Evolutionary conservation across 371 early-diverging fungal genomes (phyloP), one percentile per base, ranked within the genome.

Genomic region (Mortierella sp.): DNA sequence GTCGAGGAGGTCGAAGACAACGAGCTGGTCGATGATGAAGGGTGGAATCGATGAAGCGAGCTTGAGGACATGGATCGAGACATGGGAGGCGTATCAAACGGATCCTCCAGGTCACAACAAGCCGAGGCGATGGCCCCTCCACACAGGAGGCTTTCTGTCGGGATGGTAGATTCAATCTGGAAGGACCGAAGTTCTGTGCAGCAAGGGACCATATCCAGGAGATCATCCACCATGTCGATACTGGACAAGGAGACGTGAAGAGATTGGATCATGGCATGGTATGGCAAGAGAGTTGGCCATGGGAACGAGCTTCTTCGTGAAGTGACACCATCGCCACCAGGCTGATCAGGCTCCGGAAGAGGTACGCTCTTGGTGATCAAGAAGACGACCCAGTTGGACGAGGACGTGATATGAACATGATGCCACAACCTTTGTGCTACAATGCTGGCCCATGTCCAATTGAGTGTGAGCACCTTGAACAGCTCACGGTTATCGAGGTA

Each of bases 261-360:
- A 1, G 57, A 56, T 16, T 61, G 76, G 17, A 76, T 54, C 76
- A 76, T 76, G 19, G 65, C 52, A 28, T 76, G 76, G 34, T 76
- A 76, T 3, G 69, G 76, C 19, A 76, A 40, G 0, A 76, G 57
- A 0, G 76, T 76, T 46, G 76, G 76, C 76, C 76, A 76, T 19
- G 76, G 76, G 46, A 68, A 76, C 7, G 76, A 76, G 59, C 49
- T 68, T 34, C 69, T 45, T 2, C 76, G 49, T 19, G 54, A 50
- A 7, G 58, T 24, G n/a, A n/a, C n/a, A n/a, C n/a, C n/a, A n/a
- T n/a, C n/a, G n/a, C 34, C 17, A 13, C 6, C 6, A n/a, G 47
- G 21, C 24, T 63, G 49, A 24, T 29, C 44, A 45, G 24, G 17
- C 2, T 1, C 16, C 10, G 41, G 24, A 1, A 69, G 58, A 14